Evolutionary conservation across 2,329 filamentous ascomycete species (phyloP).

Genomic region (Alternaria tenuissima): DNA sequence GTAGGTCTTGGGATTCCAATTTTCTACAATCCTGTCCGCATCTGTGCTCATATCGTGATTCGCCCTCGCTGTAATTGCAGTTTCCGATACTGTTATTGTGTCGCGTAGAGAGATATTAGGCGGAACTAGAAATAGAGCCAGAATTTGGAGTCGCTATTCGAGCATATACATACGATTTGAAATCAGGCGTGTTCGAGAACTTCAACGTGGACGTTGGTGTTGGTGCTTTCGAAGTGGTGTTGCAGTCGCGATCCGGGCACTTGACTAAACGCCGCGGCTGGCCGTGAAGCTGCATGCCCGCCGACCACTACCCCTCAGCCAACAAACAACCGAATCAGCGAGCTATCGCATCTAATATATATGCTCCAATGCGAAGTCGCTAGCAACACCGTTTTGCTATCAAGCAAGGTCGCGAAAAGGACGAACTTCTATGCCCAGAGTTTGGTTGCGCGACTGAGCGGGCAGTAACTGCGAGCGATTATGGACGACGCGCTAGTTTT

Average conservation of each 20-base stretch:
- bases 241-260: background rate
- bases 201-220: background rate
- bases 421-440: background rate
- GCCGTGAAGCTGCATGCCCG: background rate
- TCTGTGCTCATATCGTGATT: background rate
- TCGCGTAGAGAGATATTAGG: background rate
- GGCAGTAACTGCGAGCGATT: conserved; percentile 1
- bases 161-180: background rate
- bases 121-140: background rate
- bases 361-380: background rate
- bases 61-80: background rate
- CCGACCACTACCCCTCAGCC: background rate
- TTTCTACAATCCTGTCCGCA: background rate
- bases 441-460: background rate
- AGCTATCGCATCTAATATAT: background rate
- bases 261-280: background rate
- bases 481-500: conserved; percentile 9
- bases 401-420: background rate
- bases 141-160: background rate
- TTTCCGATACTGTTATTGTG: background rate
- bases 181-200: background rate
- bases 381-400: background rate
- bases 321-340: background rate
- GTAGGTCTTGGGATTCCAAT: background rate
- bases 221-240: background rate